Evolutionary conservation across 192 early-diverging fungal species (phyloP), one percentile per base, ranked within the genome.

Genomic region (Coemansia sp.): DNA sequence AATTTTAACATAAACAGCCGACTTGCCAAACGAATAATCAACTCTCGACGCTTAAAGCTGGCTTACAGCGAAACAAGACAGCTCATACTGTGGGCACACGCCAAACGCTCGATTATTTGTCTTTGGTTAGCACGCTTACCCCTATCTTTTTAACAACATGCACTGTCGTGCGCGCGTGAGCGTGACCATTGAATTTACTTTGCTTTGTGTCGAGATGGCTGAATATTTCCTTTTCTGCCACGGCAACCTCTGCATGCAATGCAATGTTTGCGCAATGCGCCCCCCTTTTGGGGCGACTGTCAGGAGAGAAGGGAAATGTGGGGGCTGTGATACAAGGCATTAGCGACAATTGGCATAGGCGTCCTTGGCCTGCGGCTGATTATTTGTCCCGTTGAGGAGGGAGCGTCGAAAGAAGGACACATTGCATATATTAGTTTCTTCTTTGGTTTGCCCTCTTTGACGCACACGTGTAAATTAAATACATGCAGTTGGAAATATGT

Each of bases 161-260:
- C 59, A 27, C 13, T 40, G 31, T 60, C 36, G 59, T 60, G 37
- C 36, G 37, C 59, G 36, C n/a, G 59, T 60, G 59, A 35, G 59
- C 59, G 37, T 60, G 59, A 60, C 59, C 59, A 40, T 39, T 60
- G 10, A 60, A 60, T 60, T 36, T 60, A 7, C 59, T 60, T 60
- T 60, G 19, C 34, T 40, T 36, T 60, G 33, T 60, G 33, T 34
- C 31, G 37, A 39, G 59, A 13, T 60, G 34, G 59, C 7, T 60
- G 59, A 60, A 60, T 60, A 40, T 40, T 60, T 60, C 59, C 59
- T 60, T 60, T 60, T 60, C 36, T 36, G 59, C 59, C 34, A 37
- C 13, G 35, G 59, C 59, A 36, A 60, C 59, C 59, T 17, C 35
- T 39, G 16, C 59, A 60, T 60, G 59, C 59, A 60, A 60, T 60